Percentiles rank a stretch among this genome's conserved stretches.
phyloP scores from a whole-genome alignment of 768 basidiomycete genomes.

The Kwoniella mangroviensis region DNA sequence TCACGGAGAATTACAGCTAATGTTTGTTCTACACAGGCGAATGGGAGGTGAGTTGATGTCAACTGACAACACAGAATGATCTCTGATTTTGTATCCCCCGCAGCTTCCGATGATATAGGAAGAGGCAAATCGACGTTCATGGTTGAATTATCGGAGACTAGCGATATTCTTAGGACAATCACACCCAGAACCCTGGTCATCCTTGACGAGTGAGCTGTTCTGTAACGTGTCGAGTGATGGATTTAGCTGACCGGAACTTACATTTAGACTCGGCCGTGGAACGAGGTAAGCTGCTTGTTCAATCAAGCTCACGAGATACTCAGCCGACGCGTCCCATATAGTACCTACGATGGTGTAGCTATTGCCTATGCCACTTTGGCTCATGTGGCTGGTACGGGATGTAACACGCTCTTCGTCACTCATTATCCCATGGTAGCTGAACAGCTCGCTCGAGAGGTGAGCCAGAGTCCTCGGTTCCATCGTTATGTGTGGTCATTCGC shows the following conservation, averaged over 20 bases:
- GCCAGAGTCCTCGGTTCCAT: not conserved
- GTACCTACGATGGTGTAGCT: conserved; percentile 81
- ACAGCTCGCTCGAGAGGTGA: conserved; percentile 47
- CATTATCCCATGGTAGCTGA: conserved; percentile 84
- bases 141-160: conserved; percentile 95
- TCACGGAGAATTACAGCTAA: not conserved
- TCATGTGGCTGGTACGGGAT: conserved; percentile 47
- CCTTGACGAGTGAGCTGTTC: conserved; percentile 66
- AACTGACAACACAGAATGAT: not conserved
- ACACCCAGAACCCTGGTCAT: conserved; percentile 81
- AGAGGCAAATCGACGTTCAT: conserved; percentile 90
- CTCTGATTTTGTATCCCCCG: conserved; percentile 46
- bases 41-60: conserved; percentile 72
- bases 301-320: too few species aligned
- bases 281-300: conserved; percentile 31
- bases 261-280: conserved; percentile 50
- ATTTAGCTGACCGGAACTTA: not conserved
- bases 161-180: conserved; percentile 79
- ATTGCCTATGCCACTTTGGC: conserved; percentile 55
- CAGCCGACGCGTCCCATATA: conserved; percentile 53
- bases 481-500: not conserved
- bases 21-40: conserved; percentile 57
- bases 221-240: not conserved
- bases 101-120: conserved; percentile 82
- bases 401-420: conserved; percentile 77